Conservation (phyloP, 2,329 filamentous ascomycete species). For the Colletotrichum sp. region DNA sequence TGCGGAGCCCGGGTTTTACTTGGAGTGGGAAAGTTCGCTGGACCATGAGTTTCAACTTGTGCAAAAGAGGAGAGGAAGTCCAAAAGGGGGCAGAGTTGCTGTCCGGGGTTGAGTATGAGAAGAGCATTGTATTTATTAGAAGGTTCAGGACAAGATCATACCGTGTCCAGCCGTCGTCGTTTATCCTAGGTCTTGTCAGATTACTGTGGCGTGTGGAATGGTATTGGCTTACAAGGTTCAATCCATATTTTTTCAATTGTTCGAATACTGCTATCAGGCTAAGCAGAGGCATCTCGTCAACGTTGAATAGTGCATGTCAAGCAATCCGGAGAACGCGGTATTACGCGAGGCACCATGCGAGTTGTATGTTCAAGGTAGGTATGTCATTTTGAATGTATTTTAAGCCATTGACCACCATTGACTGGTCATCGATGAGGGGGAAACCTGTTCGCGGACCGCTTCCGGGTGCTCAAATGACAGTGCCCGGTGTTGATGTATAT, state of each 20-base stretch:
- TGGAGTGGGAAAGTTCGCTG: background rate
- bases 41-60: slow-evolving; percentile 4
- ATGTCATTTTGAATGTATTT: background rate
- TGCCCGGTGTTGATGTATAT: background rate
- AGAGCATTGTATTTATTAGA: slow-evolving; percentile 21
- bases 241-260: background rate
- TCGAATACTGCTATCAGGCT: background rate
- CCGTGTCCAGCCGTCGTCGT: background rate
- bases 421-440: background rate
- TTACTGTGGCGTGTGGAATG: slow-evolving; percentile 15
- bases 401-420: background rate
- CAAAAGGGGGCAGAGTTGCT: slow-evolving; percentile 3
- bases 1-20: slow-evolving; percentile 13
- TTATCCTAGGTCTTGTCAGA: slow-evolving; percentile 11
- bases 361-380: background rate
- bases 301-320: background rate
- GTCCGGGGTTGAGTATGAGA: background rate
- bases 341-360: background rate
- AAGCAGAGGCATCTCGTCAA: background rate
- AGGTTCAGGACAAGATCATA: background rate
- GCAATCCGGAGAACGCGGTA: background rate
- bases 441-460: background rate
- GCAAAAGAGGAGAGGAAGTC: slow-evolving; percentile 5
- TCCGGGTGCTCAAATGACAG: background rate
- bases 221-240: slow-evolving; percentile 15